Evolutionary conservation across 176 grass and related monocot genomes (phyloP).

Genomic region (Thinopyrum elongatum): DNA sequence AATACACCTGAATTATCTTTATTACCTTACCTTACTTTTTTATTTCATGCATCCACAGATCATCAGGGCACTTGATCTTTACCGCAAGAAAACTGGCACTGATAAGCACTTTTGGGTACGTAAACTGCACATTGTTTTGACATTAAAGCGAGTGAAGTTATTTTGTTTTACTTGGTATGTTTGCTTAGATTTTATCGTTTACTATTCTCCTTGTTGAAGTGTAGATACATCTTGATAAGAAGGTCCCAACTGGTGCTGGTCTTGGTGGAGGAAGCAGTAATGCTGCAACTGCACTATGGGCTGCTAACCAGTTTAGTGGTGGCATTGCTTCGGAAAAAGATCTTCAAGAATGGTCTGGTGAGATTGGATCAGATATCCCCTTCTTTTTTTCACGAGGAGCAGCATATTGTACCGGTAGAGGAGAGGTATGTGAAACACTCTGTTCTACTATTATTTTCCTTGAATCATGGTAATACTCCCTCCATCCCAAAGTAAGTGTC

Average conservation of each 20-base stretch:
- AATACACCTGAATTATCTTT: conserved; percentile 4
- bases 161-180: not conserved
- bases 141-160: not conserved
- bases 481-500: no score
- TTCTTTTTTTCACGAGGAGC: conserved; percentile 97
- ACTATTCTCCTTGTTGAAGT: conserved; percentile 3
- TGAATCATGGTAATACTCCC: not conserved
- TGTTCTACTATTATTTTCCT: not conserved
- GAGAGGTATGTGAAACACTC: conserved; percentile 62
- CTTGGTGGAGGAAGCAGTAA: conserved; percentile 98
- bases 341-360: conserved; percentile 95
- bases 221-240: conserved; percentile 98
- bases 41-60: conserved; percentile 58
- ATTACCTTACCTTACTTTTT: conserved; percentile 17
- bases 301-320: conserved; percentile 95
- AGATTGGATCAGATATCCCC: conserved; percentile 97
- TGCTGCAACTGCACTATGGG: conserved; percentile 97
- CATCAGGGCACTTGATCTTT: conserved; percentile 95
- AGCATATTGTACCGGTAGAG: conserved; percentile 90
- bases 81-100: conserved; percentile 87
- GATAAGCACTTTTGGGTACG: conserved; percentile 94
- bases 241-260: conserved; percentile 96
- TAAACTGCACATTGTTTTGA: conserved; percentile 14
- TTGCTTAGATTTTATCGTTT: conserved; percentile 1
- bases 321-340: conserved; percentile 92